Conservation (phyloP, 2,329 filamentous ascomycete species). For the Malbranchea cinnamomea region DNA sequence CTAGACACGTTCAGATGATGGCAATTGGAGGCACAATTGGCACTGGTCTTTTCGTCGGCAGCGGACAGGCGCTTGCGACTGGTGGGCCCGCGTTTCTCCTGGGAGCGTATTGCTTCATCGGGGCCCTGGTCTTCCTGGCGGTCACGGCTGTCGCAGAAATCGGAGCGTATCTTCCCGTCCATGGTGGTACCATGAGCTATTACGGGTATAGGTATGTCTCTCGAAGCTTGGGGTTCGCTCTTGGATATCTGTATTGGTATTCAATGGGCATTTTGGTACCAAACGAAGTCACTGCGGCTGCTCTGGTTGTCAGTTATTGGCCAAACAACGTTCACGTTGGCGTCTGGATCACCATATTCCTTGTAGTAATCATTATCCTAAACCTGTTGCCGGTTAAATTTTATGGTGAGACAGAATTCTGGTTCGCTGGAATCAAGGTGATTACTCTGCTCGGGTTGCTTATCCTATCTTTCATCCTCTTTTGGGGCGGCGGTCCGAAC, state of each 20-base stretch:
- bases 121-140: slow-evolving; percentile 31
- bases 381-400: slow-evolving; percentile 35
- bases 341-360: slow-evolving; percentile 41
- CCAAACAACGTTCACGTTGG: slow-evolving; percentile 27
- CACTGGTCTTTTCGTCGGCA: slow-evolving; percentile 41
- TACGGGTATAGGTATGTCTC: slow-evolving; percentile 30
- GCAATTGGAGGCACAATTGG: slow-evolving; percentile 20
- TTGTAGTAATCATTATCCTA: slow-evolving; percentile 41
- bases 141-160: slow-evolving; percentile 33
- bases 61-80: slow-evolving; percentile 38
- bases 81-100: slow-evolving; percentile 39
- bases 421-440: slow-evolving; percentile 38
- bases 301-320: slow-evolving; percentile 53
- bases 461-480: slow-evolving; percentile 38
- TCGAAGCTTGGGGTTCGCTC: slow-evolving; percentile 27
- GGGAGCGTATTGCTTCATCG: slow-evolving; percentile 37
- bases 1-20: slow-evolving; percentile 30
- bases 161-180: slow-evolving; percentile 29
- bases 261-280: slow-evolving; percentile 32
- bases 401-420: slow-evolving; percentile 41
- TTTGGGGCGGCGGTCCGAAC: slow-evolving; percentile 41
- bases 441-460: slow-evolving; percentile 38
- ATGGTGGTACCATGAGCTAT: slow-evolving; percentile 30
- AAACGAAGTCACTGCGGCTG: slow-evolving; percentile 50
- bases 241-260: slow-evolving; percentile 35